A percentile compares a stretch with the other conserved stretches of the same genome.
Conservation (phyloP, 345 rosid species). For the Limnanthes douglasii region DNA sequence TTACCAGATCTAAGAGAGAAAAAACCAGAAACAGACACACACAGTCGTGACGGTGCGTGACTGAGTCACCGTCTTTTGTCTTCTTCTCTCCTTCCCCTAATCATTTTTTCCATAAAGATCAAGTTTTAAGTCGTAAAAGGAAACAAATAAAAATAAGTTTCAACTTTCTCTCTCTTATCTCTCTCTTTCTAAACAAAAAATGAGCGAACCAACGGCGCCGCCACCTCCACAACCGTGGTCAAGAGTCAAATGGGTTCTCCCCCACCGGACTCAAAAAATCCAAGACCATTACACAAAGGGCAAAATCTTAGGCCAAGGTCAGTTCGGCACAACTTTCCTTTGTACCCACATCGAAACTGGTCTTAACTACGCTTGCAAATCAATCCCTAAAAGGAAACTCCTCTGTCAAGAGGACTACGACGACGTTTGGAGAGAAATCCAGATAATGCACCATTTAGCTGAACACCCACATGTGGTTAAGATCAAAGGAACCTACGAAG, state of each 20-base stretch:
- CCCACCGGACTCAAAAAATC: slow-evolving; percentile 12
- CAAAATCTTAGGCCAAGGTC: slow-evolving; percentile 57
- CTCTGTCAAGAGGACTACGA: slow-evolving; percentile 56
- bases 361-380: slow-evolving; percentile 49
- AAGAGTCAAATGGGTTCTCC: slow-evolving; percentile 20
- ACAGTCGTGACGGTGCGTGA: too few species aligned
- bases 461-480: slow-evolving; percentile 53
- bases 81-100: too few species aligned
- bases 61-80: too few species aligned
- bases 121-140: too few species aligned
- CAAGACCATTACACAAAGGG: slow-evolving; percentile 33
- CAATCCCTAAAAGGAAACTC: slow-evolving; percentile 69
- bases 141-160: too few species aligned
- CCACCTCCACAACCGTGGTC: too few species aligned
- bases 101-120: too few species aligned
- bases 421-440: slow-evolving; percentile 77
- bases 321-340: slow-evolving; percentile 61
- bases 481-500: slow-evolving; percentile 43
- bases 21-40: too few species aligned
- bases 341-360: slow-evolving; percentile 40
- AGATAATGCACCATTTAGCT: slow-evolving; percentile 75
- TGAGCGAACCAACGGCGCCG: too few species aligned
- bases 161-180: too few species aligned
- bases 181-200: too few species aligned
- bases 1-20: too few species aligned